These are phyloP conservation scores for Paracamarosporium sp. DNA, from an alignment of 2,329 filamentous ascomycete species.

Conservation along the genomic window DNA sequence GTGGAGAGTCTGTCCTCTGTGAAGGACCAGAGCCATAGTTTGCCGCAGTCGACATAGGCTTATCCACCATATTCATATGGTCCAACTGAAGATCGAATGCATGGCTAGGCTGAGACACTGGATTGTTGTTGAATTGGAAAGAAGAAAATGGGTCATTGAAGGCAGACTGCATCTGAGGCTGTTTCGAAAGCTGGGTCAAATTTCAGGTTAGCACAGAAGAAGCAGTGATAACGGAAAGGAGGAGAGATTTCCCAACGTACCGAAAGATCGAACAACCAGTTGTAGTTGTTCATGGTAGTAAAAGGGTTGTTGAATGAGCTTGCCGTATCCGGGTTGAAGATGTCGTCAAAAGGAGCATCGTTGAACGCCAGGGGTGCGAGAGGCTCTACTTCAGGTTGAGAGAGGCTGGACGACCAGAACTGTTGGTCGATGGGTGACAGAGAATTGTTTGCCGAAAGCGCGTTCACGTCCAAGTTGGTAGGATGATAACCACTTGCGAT, in stretches of 20 bases:
- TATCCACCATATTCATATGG: slow-evolving; percentile 28
- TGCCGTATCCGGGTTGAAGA: slow-evolving; percentile 67
- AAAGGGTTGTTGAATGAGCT: slow-evolving; percentile 71
- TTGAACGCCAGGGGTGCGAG: slow-evolving; percentile 29
- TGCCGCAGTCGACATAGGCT: slow-evolving; percentile 24
- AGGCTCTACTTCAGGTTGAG: slow-evolving; percentile 34
- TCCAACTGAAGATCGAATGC: slow-evolving; percentile 33
- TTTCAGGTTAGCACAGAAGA: slow-evolving; percentile 60
- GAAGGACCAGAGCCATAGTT: slow-evolving; percentile 31
- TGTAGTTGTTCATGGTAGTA: slow-evolving; percentile 68
- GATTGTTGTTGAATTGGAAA: slow-evolving; percentile 25
- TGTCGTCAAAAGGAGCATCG: slow-evolving; percentile 57
- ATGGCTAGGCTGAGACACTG: slow-evolving; percentile 26
- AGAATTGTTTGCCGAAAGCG: slow-evolving; percentile 23
- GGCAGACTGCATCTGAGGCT: slow-evolving; percentile 22
- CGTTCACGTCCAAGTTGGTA: slow-evolving; percentile 24
- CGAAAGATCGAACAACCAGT: slow-evolving; percentile 46
- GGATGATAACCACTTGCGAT: slow-evolving; percentile 27
- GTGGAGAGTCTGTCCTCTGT: slow-evolving; percentile 29
- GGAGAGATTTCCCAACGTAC: too few relatives aligned
- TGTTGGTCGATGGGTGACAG: slow-evolving; percentile 35
- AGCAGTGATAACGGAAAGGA: slow-evolving; percentile 41
- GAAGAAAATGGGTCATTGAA: slow-evolving; percentile 29
- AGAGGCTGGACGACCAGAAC: slow-evolving; percentile 41
- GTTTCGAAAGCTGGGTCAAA: too few relatives aligned